Evolutionary conservation across 345 rosid genomes (phyloP), one percentile per base, ranked within the genome.

Genomic region (Dimocarpus longan): DNA sequence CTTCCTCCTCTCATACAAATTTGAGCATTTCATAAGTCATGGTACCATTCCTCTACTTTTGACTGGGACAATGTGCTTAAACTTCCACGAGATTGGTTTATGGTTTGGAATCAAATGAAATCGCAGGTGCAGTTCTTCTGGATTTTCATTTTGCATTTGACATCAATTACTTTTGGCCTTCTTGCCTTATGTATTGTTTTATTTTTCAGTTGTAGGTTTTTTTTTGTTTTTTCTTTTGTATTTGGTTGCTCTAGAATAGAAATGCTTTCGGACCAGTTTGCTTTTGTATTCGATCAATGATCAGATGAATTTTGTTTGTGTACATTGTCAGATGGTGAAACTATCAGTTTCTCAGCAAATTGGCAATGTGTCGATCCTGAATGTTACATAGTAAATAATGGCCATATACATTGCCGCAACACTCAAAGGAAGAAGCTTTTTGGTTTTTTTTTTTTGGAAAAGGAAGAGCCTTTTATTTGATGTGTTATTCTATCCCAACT

Each of bases 71-170:
- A 9, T 3, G 10, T 76, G 69, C 43, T 40, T 48, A 66, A 75
- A 19, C 59, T 63, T 43, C 68, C 13, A n/a, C 26, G 69, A 64
- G 77, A 16, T 32, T 18, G 68, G 10, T 63, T 44, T 43, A 74
- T 63, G 69, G 57, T 28, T 16, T 24, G 16, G 59, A 24, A 40
- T 59, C 40, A 22, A 71, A 52, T 22, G 56, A 74, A n/a, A 24
- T 62, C 22, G 57, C 68, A 65, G 16, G 40, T 63, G 68, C 68
- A 48, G 50, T 15, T 64, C 44, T 24, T 75, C 60, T 1, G n/a
- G 67, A 57, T 73, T 37, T 73, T 18, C 43, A n/a, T 57, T 71
- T 73, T 65, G 69, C 44, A 28, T 11, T 73, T 73, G 76, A 73
- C 9, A 39, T 46, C 18, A 8, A 62, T 54, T 50, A 22, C 67